These are phyloP conservation scores for Alternaria sp. DNA, from an alignment of 2,329 filamentous ascomycete species.

Conservation along the genomic window DNA sequence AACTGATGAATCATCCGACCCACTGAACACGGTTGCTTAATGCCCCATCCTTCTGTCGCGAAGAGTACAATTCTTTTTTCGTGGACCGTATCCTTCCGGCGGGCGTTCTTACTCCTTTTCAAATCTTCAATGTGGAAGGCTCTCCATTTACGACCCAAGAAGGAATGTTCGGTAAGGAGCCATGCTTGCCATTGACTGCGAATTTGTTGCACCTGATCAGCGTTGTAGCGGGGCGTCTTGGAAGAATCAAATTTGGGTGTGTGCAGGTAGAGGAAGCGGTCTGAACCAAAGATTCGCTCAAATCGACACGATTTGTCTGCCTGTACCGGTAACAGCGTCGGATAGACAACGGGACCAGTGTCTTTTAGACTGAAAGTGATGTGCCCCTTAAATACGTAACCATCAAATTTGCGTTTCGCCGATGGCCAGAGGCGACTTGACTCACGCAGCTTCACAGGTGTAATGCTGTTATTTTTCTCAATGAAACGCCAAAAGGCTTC, in stretches of 20 bases:
- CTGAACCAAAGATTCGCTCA: slow-evolving; percentile 48
- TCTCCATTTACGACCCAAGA: slow-evolving; percentile 55
- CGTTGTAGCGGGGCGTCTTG: slow-evolving; percentile 19
- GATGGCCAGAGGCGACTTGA: slow-evolving; percentile 34
- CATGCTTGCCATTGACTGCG: slow-evolving; percentile 43
- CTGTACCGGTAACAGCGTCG: slow-evolving; percentile 36
- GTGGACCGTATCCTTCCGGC: slow-evolving; percentile 12
- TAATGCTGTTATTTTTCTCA: not conserved
- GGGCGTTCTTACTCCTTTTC: slow-evolving; percentile 44
- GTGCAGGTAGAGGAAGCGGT: slow-evolving; percentile 55
- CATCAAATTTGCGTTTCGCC: slow-evolving; percentile 29
- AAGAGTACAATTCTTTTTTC: slow-evolving; percentile 47
- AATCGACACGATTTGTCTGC: slow-evolving; percentile 47
- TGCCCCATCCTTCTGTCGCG: slow-evolving; percentile 43
- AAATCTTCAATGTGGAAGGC: slow-evolving; percentile 49
- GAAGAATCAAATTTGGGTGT: slow-evolving; percentile 40
- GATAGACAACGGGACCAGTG: slow-evolving; percentile 32
- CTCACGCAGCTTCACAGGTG: slow-evolving; percentile 20
- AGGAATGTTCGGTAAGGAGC: slow-evolving; percentile 45
- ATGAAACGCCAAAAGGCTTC: slow-evolving; percentile 34
- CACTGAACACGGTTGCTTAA: slow-evolving; percentile 26
- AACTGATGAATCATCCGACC: slow-evolving; percentile 52
- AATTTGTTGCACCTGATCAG: slow-evolving; percentile 25
- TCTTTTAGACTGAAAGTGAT: slow-evolving; percentile 28
- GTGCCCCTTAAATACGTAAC: slow-evolving; percentile 47